Conservation (phyloP, 768 basidiomycete genomes). For the Suillus fuscotomentosus region DNA sequence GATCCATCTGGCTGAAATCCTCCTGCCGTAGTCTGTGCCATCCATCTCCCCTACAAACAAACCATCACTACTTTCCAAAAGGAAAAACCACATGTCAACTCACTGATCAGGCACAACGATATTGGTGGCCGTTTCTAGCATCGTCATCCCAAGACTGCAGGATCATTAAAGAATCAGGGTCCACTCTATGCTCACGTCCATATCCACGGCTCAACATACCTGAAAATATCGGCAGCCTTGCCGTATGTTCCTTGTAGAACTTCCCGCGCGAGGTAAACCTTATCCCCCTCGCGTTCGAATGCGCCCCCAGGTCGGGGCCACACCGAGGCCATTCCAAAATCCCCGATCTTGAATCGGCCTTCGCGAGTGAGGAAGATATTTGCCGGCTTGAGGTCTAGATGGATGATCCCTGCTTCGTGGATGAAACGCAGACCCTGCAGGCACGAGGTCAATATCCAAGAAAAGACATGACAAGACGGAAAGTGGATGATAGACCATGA, state of each 20-base stretch:
- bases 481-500: background rate
- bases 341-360: conserved; percentile 94
- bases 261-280: conserved; percentile 95
- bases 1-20: conserved; percentile 85
- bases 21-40: conserved; percentile 94
- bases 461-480: conserved; percentile 22
- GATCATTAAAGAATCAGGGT: conserved; percentile 15
- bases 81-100: conserved; percentile 35
- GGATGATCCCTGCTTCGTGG: conserved; percentile 84
- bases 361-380: conserved; percentile 89
- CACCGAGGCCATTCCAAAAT: conserved; percentile 97
- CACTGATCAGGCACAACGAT: conserved; percentile 96
- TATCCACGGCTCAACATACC: conserved; percentile 49
- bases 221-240: conserved; percentile 95
- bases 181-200: background rate
- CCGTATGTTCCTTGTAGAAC: conserved; percentile 90
- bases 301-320: conserved; percentile 65
- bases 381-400: conserved; percentile 96
- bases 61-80: conserved; percentile 12
- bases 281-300: conserved; percentile 98
- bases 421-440: conserved; percentile 83
- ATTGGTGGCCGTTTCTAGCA: conserved; percentile 94
- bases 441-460: conserved; percentile 9
- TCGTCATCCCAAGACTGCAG: conserved; percentile 87
- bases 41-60: conserved; percentile 68